phyloP scores from a whole-genome alignment of 2,329 filamentous ascomycete species.

The Phaeoacremonium minimum region DNA sequence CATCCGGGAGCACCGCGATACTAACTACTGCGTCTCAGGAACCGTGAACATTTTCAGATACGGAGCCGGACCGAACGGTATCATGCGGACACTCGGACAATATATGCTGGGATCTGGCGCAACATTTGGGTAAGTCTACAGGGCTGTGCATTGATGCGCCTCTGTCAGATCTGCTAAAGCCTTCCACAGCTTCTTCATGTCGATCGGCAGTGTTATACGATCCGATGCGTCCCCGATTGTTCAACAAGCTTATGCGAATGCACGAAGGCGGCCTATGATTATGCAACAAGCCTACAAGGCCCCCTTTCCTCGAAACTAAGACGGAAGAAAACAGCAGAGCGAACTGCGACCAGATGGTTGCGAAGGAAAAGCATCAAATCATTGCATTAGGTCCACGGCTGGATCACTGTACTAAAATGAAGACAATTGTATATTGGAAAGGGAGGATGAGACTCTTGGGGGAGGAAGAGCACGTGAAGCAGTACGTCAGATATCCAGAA shows the following conservation, averaged over 20 bases:
- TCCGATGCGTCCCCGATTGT: constrained; percentile 79
- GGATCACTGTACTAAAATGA: too few relatives aligned
- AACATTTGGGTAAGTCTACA: constrained; percentile 78
- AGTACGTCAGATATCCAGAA: too few relatives aligned
- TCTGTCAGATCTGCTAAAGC: too few relatives aligned
- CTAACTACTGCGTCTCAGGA: constrained; percentile 53
- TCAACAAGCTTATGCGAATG: constrained; percentile 70
- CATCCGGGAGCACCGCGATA: too few relatives aligned
- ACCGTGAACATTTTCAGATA: constrained; percentile 94
- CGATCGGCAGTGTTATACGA: constrained; percentile 92
- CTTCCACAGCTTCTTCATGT: constrained; percentile 98
- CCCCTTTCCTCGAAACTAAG: constrained; percentile 12
- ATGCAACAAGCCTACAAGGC: constrained; percentile 37
- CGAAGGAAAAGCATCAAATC: too few relatives aligned
- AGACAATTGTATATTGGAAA: too few relatives aligned
- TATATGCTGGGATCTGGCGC: constrained; percentile 95
- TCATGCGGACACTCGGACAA: constrained; percentile 90
- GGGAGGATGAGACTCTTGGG: too few relatives aligned
- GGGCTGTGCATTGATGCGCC: too few relatives aligned
- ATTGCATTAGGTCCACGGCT: too few relatives aligned
- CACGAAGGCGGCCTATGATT: constrained; percentile 71
- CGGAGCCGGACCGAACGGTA: constrained; percentile 86
- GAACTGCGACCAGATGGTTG: not conserved
- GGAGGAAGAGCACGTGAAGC: too few relatives aligned
- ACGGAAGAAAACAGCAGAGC: not conserved